Percentiles rank a stretch among this genome's conserved stretches.
These are phyloP conservation scores for Apiotrichum laibachii DNA, from an alignment of 1,284 basidiomycete genomes.

Conservation along the genomic window DNA sequence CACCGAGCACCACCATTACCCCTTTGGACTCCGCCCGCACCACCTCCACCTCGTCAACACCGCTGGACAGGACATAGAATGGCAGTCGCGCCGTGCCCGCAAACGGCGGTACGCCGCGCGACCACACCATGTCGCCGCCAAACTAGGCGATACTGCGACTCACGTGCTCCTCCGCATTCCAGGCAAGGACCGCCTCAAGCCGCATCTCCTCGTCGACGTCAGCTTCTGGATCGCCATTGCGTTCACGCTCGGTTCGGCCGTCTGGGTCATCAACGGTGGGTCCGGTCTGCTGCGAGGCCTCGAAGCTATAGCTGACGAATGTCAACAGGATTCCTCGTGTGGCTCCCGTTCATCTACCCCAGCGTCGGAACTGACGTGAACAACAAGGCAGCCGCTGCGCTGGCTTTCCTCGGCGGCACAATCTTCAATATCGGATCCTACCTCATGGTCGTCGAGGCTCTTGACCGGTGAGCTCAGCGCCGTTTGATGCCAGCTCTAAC, in stretches of 20 bases:
- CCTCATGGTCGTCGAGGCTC: slow-evolving; percentile 56
- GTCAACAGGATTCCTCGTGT: slow-evolving; percentile 57
- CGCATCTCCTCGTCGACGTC: slow-evolving; percentile 31
- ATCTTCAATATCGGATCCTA: slow-evolving; percentile 59
- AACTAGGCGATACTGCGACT: neutral
- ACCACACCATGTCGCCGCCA: neutral
- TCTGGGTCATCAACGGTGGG: slow-evolving; percentile 60
- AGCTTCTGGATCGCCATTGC: slow-evolving; percentile 39
- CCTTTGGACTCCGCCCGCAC: too few relatives aligned
- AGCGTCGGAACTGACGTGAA: too few relatives aligned
- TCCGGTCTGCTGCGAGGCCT: neutral
- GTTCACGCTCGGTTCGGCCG: slow-evolving; percentile 54
- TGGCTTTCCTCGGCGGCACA: slow-evolving; percentile 57
- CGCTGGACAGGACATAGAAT: too few relatives aligned
- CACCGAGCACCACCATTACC: too few relatives aligned
- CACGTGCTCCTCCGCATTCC: slow-evolving; percentile 4
- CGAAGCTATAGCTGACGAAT: slow-evolving; percentile 3
- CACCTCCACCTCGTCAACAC: too few relatives aligned
- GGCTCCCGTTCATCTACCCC: slow-evolving; percentile 41
- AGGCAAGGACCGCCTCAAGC: slow-evolving; percentile 24
- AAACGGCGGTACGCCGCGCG: too few relatives aligned
- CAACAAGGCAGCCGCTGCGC: slow-evolving; percentile 52
- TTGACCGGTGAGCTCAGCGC: slow-evolving; percentile 48
- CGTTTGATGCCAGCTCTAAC: neutral
- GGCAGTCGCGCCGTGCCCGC: neutral